phyloP scores from a whole-genome alignment of 257 asterid species.

The Solanum tarijense region DNA sequence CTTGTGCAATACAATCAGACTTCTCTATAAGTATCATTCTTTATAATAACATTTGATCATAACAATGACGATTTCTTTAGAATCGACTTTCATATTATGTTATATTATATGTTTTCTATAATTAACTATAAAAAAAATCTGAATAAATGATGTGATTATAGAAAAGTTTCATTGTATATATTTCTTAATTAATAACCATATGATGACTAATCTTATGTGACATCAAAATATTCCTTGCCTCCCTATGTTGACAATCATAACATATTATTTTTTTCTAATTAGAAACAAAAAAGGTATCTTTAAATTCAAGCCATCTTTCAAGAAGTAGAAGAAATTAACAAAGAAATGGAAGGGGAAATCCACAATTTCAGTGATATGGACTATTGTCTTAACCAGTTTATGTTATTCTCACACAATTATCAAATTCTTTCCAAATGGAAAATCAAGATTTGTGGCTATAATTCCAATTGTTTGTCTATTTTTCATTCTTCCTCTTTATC shows the following conservation, averaged over 20 bases:
- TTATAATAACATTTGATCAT: neutral
- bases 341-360: constrained; percentile 40
- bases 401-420: constrained; percentile 24
- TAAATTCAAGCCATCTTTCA: neutral
- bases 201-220: neutral
- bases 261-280: neutral
- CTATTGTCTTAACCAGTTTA: constrained; percentile 18
- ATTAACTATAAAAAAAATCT: neutral
- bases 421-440: constrained; percentile 17
- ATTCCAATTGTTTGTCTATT: constrained; percentile 32
- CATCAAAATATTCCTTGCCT: neutral
- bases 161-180: neutral
- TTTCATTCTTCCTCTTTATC: constrained; percentile 20
- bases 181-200: neutral
- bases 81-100: neutral
- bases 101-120: neutral
- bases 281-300: neutral
- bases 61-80: neutral
- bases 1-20: neutral
- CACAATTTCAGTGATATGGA: constrained; percentile 34
- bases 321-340: neutral
- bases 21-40: neutral
- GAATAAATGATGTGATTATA: neutral
- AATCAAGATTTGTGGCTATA: constrained; percentile 15
- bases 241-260: neutral